A percentile compares a stretch with the other conserved stretches of the same genome.
Conservation (phyloP, 2,329 filamentous ascomycete genomes). For the Aspergillus ustus region DNA sequence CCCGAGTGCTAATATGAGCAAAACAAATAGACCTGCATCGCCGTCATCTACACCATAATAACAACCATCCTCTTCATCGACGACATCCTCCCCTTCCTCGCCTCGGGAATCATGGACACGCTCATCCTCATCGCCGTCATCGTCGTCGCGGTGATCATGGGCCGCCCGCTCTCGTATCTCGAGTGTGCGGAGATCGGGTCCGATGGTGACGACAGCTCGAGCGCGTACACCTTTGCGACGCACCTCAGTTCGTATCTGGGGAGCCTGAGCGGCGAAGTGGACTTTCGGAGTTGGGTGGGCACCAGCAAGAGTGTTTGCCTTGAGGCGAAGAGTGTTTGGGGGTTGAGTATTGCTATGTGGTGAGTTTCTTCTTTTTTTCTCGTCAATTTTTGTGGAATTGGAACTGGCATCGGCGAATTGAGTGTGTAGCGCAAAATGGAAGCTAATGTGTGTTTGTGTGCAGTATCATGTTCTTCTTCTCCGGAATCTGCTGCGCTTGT, state of each 20-base stretch:
- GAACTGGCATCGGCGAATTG: conserved; percentile 9
- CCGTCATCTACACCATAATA: conserved; percentile 77
- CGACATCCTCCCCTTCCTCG: conserved; percentile 73
- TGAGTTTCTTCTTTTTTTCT: conserved; percentile 41
- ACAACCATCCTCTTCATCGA: conserved; percentile 83
- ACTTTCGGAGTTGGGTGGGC: conserved; percentile 62
- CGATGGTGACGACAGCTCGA: conserved; percentile 38
- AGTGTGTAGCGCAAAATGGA: not conserved
- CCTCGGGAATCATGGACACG: conserved; percentile 68
- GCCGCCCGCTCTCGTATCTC: conserved; percentile 78
- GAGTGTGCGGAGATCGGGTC: conserved; percentile 66
- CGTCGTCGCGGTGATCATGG: conserved; percentile 76
- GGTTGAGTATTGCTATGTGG: conserved; percentile 77
- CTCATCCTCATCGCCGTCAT: conserved; percentile 76
- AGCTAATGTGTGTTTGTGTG: not conserved
- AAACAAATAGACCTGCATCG: conserved; percentile 69
- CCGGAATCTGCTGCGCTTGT: conserved; percentile 61
- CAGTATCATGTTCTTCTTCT: conserved; percentile 70
- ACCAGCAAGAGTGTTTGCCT: conserved; percentile 71
- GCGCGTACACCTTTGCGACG: conserved; percentile 59
- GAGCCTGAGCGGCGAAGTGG: conserved; percentile 54
- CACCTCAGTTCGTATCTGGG: conserved; percentile 58
- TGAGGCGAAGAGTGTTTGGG: conserved; percentile 88
- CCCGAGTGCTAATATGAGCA: not conserved
- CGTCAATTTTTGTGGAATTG: not conserved